phyloP scores from a whole-genome alignment of 139 green algal species.

The Volvox reticuliferus region DNA sequence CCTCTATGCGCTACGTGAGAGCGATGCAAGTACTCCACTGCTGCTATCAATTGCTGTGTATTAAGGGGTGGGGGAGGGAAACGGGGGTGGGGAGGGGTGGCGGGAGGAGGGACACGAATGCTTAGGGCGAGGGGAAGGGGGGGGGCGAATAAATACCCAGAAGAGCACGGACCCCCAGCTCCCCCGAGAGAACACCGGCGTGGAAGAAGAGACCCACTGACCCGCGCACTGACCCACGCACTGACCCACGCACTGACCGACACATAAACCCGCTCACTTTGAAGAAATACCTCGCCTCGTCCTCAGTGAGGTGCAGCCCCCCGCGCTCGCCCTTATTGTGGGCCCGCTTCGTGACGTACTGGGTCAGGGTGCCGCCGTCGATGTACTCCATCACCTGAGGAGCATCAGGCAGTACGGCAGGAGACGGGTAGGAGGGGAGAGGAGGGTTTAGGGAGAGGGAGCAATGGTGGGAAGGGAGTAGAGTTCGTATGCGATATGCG shows the following conservation, averaged over 20 bases:
- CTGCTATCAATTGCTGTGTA: slow-evolving; percentile 71
- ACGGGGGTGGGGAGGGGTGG: not conserved
- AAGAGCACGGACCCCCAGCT: too few relatives aligned
- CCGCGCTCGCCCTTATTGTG: slow-evolving; percentile 43
- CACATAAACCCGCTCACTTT: slow-evolving; percentile 49
- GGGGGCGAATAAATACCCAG: not conserved
- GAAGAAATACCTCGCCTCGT: slow-evolving; percentile 92
- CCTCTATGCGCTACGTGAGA: slow-evolving; percentile 86
- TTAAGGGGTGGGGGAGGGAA: not conserved
- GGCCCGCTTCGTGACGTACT: slow-evolving; percentile 63
- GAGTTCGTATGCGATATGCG: too few relatives aligned
- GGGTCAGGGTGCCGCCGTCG: slow-evolving; percentile 79
- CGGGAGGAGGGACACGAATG: not conserved
- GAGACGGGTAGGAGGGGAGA: not conserved
- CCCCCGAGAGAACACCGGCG: not conserved
- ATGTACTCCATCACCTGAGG: slow-evolving; percentile 85
- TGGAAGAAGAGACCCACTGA: not conserved
- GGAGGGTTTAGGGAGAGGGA: not conserved
- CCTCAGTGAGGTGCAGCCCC: slow-evolving; percentile 70
- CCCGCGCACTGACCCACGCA: not conserved
- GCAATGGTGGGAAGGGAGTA: not conserved
- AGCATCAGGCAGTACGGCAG: not conserved
- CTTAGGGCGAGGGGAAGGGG: not conserved
- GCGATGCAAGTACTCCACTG: slow-evolving; percentile 90
- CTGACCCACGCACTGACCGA: not conserved